Evolutionary conservation across 106 monocot genomes (phyloP), one percentile per base, ranked within the genome.

Genomic region (Dactylorhiza incarnata): DNA sequence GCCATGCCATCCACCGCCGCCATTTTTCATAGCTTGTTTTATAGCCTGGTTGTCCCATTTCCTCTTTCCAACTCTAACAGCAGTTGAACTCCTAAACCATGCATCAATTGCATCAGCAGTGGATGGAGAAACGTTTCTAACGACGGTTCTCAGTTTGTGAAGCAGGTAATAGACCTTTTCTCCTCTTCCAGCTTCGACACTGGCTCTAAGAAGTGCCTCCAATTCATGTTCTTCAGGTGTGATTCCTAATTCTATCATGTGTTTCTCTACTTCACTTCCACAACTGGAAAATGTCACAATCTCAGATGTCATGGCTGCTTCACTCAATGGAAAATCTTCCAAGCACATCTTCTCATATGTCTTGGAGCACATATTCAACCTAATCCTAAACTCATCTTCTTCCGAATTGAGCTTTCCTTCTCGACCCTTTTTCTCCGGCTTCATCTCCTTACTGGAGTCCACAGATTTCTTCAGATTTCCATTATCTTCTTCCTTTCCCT

Each of bases 1-100:
- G 5, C 93, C 93, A 84, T 93, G 93, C 93, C 93, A 93, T 14
- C 93, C 93, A 44, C 93, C 93, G 69, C 89, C 93, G 47, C 84
- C 83, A 83, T 84, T 86, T 47, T 81, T 85, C 74, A 87, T 78
- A 25, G 78, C 89, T 63, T 81, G 14, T 73, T 68, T 73, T 43
- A 90, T 77, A 72, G 37, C 23, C 20, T 79, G 19, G 15, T 5
- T 25, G 56, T 90, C 83, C 77, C 83, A 84, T 50, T 88, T 90
- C 62, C 88, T 82, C 82, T 86, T 94, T 7, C 93, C 93, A 52
- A 90, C 78, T 83, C 79, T 90, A 17, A 86, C 74, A 71, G 90
- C 90, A 68, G 75, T 48, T 19, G 79, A 66, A 74, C 93, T 84
- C 65, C 68, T 83, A 80, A 94, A 94, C 93, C 93, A 94, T 44